Conservation (phyloP, 371 early-diverging fungal species). For the Syncephalis fuscata region DNA sequence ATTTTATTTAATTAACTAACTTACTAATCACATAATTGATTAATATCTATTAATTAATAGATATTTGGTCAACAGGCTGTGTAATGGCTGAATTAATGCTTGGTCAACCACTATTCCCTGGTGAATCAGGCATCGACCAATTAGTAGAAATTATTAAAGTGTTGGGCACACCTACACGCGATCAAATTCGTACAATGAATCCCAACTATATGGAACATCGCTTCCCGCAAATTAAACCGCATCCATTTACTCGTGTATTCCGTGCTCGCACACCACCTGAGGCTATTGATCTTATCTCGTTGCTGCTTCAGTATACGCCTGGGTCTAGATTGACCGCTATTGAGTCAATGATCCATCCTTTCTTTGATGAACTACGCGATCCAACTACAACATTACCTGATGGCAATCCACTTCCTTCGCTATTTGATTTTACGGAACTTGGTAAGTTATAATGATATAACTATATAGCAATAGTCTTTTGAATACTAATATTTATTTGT, state of each 20-base stretch:
- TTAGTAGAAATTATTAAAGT: conserved; percentile 99
- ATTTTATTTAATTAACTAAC: too few relatives aligned
- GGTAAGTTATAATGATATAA: conserved; percentile 22
- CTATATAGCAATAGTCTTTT: too few relatives aligned
- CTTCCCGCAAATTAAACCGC: conserved; percentile 94
- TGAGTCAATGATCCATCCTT: conserved; percentile 88
- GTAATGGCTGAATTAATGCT: conserved; percentile 99
- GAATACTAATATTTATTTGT: background rate
- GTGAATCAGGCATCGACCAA: conserved; percentile 98
- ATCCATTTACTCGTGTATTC: conserved; percentile 79
- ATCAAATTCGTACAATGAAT: conserved; percentile 92
- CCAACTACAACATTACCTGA: conserved; percentile 62
- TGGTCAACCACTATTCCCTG: conserved; percentile 94
- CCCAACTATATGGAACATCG: conserved; percentile 94
- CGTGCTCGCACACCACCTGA: conserved; percentile 67
- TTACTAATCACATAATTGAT: background rate
- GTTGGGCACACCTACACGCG: conserved; percentile 94
- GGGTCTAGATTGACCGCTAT: conserved; percentile 74
- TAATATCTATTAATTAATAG: too few relatives aligned
- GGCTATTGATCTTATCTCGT: conserved; percentile 75
- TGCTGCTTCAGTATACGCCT: conserved; percentile 92
- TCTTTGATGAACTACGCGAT: conserved; percentile 90
- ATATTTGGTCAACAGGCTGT: conserved; percentile 98
- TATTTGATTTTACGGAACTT: conserved; percentile 80
- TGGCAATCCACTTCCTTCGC: conserved; percentile 65